Conservation (phyloP, 345 rosid genomes). For the Citrus sinensis region DVS_A1.0 CM039169.1:23925501-23926000, state of each 20-base stretch:
- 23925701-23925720: no score
- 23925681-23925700: no score
- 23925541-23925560: no score
- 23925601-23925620: no score
- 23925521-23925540: no score
- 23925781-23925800: not conserved
- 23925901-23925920: not conserved
- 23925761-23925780: not conserved
- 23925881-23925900: not conserved
- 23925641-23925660: no score
- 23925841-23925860: not conserved
- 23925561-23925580: no score
- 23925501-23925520: no score
- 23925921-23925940: not conserved
- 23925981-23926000: slow-evolving; percentile 23
- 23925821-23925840: not conserved
- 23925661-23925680: no score
- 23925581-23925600: no score
- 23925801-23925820: not conserved
- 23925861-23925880: not conserved
- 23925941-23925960: not conserved
- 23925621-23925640: no score
- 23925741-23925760: not conserved
- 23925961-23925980: not conserved
- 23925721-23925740: no score